Evolutionary conservation across 2,329 filamentous ascomycete genomes (phyloP).

Genomic region (Ceratocystis eucalypticola): DNA sequence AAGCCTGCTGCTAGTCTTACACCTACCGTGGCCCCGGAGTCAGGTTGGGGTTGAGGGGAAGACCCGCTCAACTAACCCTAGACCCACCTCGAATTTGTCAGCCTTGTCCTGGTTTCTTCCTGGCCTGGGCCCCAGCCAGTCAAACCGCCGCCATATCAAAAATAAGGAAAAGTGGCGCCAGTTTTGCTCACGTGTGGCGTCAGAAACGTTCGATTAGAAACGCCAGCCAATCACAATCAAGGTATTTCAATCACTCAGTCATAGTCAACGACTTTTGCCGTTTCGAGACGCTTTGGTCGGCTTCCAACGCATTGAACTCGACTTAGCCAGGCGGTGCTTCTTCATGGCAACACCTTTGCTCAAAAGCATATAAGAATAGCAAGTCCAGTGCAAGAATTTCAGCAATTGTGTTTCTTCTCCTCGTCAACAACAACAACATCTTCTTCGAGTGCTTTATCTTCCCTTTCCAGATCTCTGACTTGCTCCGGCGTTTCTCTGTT

Average conservation of each 20-base stretch:
- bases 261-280: slow-evolving; percentile 12
- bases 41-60: neutral
- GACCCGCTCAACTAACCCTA: neutral
- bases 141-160: neutral
- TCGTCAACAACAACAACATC: neutral
- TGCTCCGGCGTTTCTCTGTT: no score
- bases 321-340: slow-evolving; percentile 1
- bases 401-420: slow-evolving; percentile 3
- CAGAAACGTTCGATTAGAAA: slow-evolving; percentile 7
- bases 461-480: neutral
- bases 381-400: neutral
- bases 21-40: neutral
- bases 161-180: slow-evolving; percentile 9
- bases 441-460: neutral
- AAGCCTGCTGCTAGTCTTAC: neutral
- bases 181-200: neutral
- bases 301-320: slow-evolving; percentile 4
- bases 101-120: neutral
- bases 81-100: neutral
- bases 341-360: slow-evolving; percentile 3
- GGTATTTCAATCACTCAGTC: slow-evolving; percentile 19
- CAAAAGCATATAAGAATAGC: slow-evolving; percentile 16
- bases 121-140: neutral
- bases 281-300: slow-evolving; percentile 13
- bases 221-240: slow-evolving; percentile 17